These are phyloP conservation scores for Sideroxylon spinosum DNA, from an alignment of 179 eudicot genomes.

Conservation along the genomic window DNA sequence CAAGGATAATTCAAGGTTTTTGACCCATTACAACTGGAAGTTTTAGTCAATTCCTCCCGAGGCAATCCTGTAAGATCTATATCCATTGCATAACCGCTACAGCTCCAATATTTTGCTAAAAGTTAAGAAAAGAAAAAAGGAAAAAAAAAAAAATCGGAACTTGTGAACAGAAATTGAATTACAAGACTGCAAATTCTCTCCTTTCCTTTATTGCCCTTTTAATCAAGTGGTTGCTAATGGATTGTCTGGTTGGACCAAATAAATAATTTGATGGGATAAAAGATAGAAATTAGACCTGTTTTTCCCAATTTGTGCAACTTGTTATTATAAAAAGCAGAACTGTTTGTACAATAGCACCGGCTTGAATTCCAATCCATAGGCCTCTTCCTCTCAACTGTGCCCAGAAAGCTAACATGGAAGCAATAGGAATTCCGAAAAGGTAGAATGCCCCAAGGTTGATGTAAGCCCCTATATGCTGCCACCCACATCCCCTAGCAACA, in stretches of 20 bases:
- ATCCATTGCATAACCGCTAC: not conserved
- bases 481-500: slow-evolving; percentile 82
- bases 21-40: no score
- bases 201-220: not conserved
- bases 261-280: not conserved
- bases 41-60: no score
- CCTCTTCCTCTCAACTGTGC: slow-evolving; percentile 56
- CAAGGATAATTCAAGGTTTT: no score
- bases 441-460: slow-evolving; percentile 72
- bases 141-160: not conserved
- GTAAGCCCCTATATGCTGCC: slow-evolving; percentile 81
- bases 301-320: slow-evolving; percentile 57
- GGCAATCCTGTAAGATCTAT: no score
- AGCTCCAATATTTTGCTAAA: not conserved
- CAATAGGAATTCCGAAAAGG: slow-evolving; percentile 63
- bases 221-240: not conserved
- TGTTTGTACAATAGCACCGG: slow-evolving; percentile 46
- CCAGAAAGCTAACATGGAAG: slow-evolving; percentile 55
- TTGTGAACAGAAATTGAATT: not conserved
- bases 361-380: slow-evolving; percentile 67
- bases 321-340: slow-evolving; percentile 43
- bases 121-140: not conserved
- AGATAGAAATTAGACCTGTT: slow-evolving; percentile 38
- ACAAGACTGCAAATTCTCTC: not conserved
- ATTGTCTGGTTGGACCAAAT: not conserved